A percentile compares a stretch with the other conserved stretches of the same genome.
Conservation (phyloP, 768 basidiomycete species). For the Leccinum uliginosum region DNA sequence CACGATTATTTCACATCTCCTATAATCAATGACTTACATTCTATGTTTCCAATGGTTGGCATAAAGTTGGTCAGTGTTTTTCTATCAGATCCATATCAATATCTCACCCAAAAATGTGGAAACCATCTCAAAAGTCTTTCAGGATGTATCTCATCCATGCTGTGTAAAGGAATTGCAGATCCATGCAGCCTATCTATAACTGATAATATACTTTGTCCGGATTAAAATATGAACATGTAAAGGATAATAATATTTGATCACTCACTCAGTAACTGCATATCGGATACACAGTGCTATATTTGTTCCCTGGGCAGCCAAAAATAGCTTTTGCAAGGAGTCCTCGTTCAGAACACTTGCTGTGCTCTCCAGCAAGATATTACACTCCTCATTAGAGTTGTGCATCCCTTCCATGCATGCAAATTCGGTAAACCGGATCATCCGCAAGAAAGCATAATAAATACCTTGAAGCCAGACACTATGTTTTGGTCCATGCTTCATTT, state of each 20-base stretch:
- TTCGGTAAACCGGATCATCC: neutral
- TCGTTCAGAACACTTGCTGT: neutral
- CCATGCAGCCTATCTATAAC: neutral
- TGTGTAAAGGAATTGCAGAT: neutral
- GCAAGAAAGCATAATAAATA: neutral
- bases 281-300: neutral
- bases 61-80: neutral
- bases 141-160: neutral
- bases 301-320: neutral
- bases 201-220: neutral
- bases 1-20: neutral
- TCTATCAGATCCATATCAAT: neutral
- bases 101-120: neutral
- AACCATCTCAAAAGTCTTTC: neutral
- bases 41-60: neutral
- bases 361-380: neutral
- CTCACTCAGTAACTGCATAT: neutral
- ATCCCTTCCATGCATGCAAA: neutral
- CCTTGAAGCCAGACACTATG: neutral
- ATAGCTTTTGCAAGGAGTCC: neutral
- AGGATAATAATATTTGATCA: neutral
- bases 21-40: neutral
- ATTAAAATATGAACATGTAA: neutral
- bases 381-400: neutral
- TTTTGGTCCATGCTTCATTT: neutral